These are phyloP conservation scores for Massariosphaeria phaeospora DNA, from an alignment of 495 filamentous ascomycete genomes.

Conservation along the genomic window DNA sequence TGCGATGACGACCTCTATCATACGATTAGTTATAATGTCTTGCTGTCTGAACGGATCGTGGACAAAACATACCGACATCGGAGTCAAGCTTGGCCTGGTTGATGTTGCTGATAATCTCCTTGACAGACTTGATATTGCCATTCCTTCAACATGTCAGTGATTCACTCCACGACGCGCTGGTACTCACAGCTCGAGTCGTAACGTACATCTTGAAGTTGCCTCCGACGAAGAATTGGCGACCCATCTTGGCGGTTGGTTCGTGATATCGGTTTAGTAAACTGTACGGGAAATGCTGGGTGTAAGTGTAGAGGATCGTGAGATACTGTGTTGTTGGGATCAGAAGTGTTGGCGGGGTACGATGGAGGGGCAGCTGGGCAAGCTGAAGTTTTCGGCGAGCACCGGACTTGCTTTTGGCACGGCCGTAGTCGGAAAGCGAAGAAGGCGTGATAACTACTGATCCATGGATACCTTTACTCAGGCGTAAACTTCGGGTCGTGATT, in stretches of 20 bases:
- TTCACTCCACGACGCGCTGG: background rate
- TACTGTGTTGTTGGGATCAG: constrained; percentile 13
- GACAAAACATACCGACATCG: constrained; percentile 53
- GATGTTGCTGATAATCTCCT: constrained; percentile 78
- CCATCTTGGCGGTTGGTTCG: constrained; percentile 50
- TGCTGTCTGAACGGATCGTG: background rate
- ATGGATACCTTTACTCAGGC: no score
- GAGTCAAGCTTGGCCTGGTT: constrained; percentile 71
- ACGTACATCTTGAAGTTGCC: constrained; percentile 97
- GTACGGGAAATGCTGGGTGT: background rate
- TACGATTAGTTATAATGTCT: background rate
- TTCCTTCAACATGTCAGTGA: constrained; percentile 57
- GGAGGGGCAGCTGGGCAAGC: background rate
- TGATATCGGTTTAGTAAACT: background rate
- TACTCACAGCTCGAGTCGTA: constrained; percentile 15
- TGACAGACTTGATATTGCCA: constrained; percentile 80
- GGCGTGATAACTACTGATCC: no score
- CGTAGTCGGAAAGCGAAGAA: no score
- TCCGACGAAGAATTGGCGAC: constrained; percentile 97
- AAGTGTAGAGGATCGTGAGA: constrained; percentile 1
- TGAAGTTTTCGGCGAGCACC: constrained; percentile 17
- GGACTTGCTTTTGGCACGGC: constrained; percentile 20
- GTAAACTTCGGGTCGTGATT: no score
- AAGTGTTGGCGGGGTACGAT: constrained; percentile 10
- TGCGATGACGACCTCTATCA: constrained; percentile 86